Evolutionary conservation across 345 rosid genomes (phyloP), one percentile per base, ranked within the genome.

Genomic region (Citrus hindsii): DNA sequence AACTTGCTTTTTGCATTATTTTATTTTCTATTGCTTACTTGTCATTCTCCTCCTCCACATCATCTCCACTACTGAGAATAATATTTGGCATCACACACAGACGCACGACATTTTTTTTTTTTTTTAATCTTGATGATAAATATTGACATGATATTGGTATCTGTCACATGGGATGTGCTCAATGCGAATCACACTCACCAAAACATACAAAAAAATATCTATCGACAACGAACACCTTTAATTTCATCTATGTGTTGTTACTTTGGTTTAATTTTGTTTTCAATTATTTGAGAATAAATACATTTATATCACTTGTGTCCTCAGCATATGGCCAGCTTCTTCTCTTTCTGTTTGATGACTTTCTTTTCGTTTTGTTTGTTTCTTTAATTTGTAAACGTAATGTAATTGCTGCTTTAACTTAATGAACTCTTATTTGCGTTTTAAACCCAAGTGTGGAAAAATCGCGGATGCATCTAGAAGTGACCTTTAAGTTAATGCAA

Each of bases 11-110:
- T 19, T 10, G 21, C 13, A 6, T 6, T 66, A 8, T 33, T 72
- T 56, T 33, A 10, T n/a, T 56, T 56, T 58, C 24, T 14, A 58
- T 56, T 63, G 55, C 64, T 59, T 51, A 35, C 71, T 71, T 48
- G 79, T 66, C 65, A 66, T 66, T 53, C 72, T 53, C 64, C 62
- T n/a, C 53, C 59, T 77, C 75, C 67, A 76, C 79, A 37, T 67
- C 79, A 67, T 76, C 46, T 35, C 79, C 79, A 76, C 79, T 67
- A 24, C 30, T n/a, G 2, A 19, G 37, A n/a, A 21, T 33, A 46
- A 46, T 35, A 5, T 33, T 35, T 66, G 51, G 33, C 21, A 66
- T 19, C 24, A 5, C 56, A 51, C 56, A 1, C 56, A 0, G 2
- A 1, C 2, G 5, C 21, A 14, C 16, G 16, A 3, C 30, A 13